Percentiles rank a stretch among this genome's conserved stretches.
These are phyloP conservation scores for Phytophthora podocarpi DNA, from an alignment of 352 stramenopile genomes.

Conservation along the genomic window DNA sequence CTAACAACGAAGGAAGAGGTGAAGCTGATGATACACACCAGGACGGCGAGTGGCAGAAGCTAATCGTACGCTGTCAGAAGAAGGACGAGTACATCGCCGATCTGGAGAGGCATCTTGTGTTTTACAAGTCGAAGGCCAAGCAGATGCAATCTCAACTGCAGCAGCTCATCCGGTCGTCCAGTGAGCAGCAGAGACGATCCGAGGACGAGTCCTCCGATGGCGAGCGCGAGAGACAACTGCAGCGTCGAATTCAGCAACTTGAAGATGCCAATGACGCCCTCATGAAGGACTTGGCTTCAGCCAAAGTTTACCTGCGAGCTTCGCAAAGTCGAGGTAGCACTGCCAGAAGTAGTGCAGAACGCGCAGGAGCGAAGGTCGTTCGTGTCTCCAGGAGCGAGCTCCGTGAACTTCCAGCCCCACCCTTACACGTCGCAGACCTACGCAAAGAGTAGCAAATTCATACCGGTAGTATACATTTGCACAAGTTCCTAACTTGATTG, in stretches of 20 bases:
- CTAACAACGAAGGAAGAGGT: conserved; percentile 7
- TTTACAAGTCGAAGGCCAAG: conserved; percentile 89
- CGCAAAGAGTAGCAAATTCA: conserved; percentile 6
- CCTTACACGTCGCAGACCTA: conserved; percentile 34
- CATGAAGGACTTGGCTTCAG: conserved; percentile 76
- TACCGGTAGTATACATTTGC: too few relatives aligned
- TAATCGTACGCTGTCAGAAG: conserved; percentile 72
- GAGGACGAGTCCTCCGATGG: conserved; percentile 16
- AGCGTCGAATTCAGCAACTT: conserved; percentile 69
- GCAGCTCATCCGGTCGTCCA: conserved; percentile 74
- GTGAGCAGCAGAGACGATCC: conserved; percentile 40
- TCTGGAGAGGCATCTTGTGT: conserved; percentile 84
- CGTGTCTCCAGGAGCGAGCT: conserved; percentile 73
- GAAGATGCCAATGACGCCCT: conserved; percentile 76
- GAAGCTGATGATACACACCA: not conserved
- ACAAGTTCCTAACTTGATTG: too few relatives aligned
- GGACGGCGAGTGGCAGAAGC: conserved; percentile 70
- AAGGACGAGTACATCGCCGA: conserved; percentile 87
- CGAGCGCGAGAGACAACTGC: conserved; percentile 36
- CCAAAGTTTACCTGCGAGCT: conserved; percentile 68
- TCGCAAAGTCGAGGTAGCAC: conserved; percentile 49
- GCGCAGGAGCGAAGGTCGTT: conserved; percentile 46
- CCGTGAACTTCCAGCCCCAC: conserved; percentile 51
- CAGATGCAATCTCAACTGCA: conserved; percentile 85
- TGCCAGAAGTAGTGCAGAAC: conserved; percentile 22